Base-by-base conservation (phyloP, 75 land plant species). In the Selaginella moellendorffii region DNA sequence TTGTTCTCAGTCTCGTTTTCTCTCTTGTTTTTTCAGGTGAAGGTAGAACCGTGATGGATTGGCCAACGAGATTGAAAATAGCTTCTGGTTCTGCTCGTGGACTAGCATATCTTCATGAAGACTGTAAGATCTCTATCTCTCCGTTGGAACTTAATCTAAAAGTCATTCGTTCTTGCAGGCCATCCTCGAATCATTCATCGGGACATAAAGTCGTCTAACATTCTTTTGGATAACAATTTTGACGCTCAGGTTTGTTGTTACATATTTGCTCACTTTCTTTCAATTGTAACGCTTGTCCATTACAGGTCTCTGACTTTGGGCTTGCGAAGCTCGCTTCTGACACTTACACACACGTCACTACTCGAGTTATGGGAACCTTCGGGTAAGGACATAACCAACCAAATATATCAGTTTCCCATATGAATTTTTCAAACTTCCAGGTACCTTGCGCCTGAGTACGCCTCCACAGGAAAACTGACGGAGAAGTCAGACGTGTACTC, bases 321-420 rank as follows among this genome's bases (percentile, higher is more conserved):
- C 81, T 90, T 61, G 97, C 97, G 62, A 90, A 90, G 62, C 71
- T 87, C 54, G 64, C 92, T 64, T 61, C 77, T 5, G 97, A 90
- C 22, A 70, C 73, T 5, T 60, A 77, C 65, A 90, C 93, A 21
- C 97, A 90, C 54, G 83, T 90, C n/a, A 84, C 97, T 19, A 90
- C 97, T 1, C 75, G 97, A 22, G 97, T 90, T 2, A 90, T 90
- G 97, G 97, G 97, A n/a, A 90, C 92, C 2, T 90, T 90, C 42
- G 96, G 96, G 85, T 85, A 73, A 26, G 77, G 27, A 12, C 24
- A 5, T 36, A 36, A 36, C 46, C 5, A 5, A 36, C 46, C 46
- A 36, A 5, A 36, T 36, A 36, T 36, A 5, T 36, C 5, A 5
- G 46, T 36, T 36, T 36, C 46, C 10, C 5, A 36, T 36, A 36